phyloP scores from a whole-genome alignment of 768 basidiomycete species.

The Nidula microcarpa region DNA sequence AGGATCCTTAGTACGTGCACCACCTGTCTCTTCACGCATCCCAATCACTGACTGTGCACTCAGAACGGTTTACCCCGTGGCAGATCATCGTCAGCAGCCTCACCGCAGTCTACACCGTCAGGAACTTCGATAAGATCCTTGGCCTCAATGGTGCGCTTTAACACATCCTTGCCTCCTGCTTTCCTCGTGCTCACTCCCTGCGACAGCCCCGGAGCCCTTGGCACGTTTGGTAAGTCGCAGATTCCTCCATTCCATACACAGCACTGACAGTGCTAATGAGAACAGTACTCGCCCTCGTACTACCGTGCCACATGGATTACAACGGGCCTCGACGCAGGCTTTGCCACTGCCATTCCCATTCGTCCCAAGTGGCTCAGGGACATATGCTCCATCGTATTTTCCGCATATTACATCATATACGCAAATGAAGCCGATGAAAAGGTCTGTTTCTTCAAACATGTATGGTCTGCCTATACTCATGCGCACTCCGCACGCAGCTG shows the following conservation, averaged over 20 bases:
- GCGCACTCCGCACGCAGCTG: slow-evolving; percentile 47
- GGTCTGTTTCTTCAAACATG: slow-evolving; percentile 54
- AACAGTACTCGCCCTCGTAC: slow-evolving; percentile 86
- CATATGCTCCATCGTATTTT: slow-evolving; percentile 80
- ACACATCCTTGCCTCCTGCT: too few species aligned
- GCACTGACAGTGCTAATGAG: background rate
- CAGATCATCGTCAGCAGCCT: slow-evolving; percentile 87
- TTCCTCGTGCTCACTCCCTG: too few species aligned
- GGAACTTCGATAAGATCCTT: slow-evolving; percentile 82
- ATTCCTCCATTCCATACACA: background rate
- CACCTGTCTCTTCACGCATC: background rate
- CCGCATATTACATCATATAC: slow-evolving; percentile 81
- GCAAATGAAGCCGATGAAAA: slow-evolving; percentile 95
- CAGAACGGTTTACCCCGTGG: slow-evolving; percentile 92
- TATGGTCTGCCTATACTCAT: slow-evolving; percentile 33
- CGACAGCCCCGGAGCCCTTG: slow-evolving; percentile 85
- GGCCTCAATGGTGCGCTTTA: slow-evolving; percentile 30
- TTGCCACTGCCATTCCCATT: slow-evolving; percentile 93
- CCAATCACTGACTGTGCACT: slow-evolving; percentile 1
- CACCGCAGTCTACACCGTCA: slow-evolving; percentile 77
- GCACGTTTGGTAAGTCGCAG: slow-evolving; percentile 73
- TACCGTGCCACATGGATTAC: slow-evolving; percentile 95
- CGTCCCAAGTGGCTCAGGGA: slow-evolving; percentile 90
- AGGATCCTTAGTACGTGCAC: slow-evolving; percentile 50
- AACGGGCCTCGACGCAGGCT: slow-evolving; percentile 95